Percentiles rank a stretch among this genome's conserved stretches.
These are phyloP conservation scores for Thelephora terrestris DNA, from an alignment of 1,284 basidiomycete species.

Conservation along the genomic window DNA sequence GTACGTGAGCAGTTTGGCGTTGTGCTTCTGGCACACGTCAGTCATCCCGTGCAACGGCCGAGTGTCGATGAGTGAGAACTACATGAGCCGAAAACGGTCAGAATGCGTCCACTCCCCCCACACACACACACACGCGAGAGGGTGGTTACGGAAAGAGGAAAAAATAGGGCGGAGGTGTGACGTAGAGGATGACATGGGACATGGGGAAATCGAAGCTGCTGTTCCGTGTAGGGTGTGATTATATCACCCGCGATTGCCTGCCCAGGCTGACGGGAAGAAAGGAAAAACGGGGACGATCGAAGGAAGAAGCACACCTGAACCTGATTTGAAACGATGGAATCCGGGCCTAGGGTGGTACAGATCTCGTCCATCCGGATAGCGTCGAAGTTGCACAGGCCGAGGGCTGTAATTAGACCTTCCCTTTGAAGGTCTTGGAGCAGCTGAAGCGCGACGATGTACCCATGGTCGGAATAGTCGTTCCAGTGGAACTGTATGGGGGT, in stretches of 20 bases:
- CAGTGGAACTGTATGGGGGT: constrained; percentile 53
- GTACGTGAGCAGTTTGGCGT: constrained; percentile 69
- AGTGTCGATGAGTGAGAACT: constrained; percentile 77
- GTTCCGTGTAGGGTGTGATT: no score
- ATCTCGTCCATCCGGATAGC: constrained; percentile 65
- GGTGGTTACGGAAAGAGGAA: background rate
- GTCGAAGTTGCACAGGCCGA: constrained; percentile 79
- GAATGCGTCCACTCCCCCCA: background rate
- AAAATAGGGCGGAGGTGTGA: background rate
- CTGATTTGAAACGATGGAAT: constrained; percentile 70
- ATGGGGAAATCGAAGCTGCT: no score
- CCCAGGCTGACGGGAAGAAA: background rate
- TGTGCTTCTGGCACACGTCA: constrained; percentile 63
- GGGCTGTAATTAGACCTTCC: constrained; percentile 50
- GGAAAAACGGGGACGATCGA: background rate
- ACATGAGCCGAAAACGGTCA: background rate
- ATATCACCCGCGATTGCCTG: no score
- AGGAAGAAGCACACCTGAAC: constrained; percentile 48
- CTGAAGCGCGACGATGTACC: constrained; percentile 53
- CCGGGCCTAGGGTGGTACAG: constrained; percentile 58
- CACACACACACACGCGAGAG: background rate
- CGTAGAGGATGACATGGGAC: background rate
- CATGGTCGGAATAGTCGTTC: constrained; percentile 66
- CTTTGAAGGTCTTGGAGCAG: constrained; percentile 49
- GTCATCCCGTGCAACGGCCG: constrained; percentile 69